Evolutionary conservation across 768 basidiomycete species (phyloP), one percentile per base, ranked within the genome.

Genomic region (Phlebiopsis gigantea): DNA sequence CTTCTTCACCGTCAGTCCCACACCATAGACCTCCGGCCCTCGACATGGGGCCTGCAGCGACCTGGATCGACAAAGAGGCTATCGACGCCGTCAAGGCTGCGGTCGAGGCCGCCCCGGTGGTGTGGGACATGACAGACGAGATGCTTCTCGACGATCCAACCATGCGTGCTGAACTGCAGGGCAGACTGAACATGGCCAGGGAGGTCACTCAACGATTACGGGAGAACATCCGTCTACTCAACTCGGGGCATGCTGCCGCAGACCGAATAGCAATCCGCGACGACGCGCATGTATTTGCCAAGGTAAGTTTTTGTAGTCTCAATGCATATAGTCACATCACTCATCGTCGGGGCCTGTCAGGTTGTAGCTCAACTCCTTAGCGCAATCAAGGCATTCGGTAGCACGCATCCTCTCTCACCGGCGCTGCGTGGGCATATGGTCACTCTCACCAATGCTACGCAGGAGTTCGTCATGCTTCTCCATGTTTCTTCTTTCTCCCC

Each of bases 381-480:
- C 63, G 73, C 83, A 2, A 78, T 93, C 63, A 93, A 89, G 72
- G 72, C 76, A 12, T 75, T 83, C 60, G 82, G 83, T 50, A 75
- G 76, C 22, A 72, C 74, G 17, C 76, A 80, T 57, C 75, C 80
- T n/a, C 80, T 85, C 48, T 79, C 83, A 15, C 71, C 82, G 4
- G 70, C 76, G 30, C 75, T 95, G 43, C 82, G 89, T 57, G 79
- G 75, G 53, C 83, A 85, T 65, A 84, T 93, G 75, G 81, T 86
- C 41, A 80, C 81, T 60, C 77, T 97, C 56, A 90, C 87, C 21
- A 88, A 90, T 63, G 81, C 86, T 12, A 92, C 93, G 10, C 86
- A 95, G 69, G 91, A 91, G 68, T 88, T 93, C 63, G 85, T 90
- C 48, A 90, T 92, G 61, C 75, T 96, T 47, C 74, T 95, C 17